Evolutionary conservation across 2,329 filamentous ascomycete species (phyloP).

Genomic region (Epichloe aotearoae): DNA sequence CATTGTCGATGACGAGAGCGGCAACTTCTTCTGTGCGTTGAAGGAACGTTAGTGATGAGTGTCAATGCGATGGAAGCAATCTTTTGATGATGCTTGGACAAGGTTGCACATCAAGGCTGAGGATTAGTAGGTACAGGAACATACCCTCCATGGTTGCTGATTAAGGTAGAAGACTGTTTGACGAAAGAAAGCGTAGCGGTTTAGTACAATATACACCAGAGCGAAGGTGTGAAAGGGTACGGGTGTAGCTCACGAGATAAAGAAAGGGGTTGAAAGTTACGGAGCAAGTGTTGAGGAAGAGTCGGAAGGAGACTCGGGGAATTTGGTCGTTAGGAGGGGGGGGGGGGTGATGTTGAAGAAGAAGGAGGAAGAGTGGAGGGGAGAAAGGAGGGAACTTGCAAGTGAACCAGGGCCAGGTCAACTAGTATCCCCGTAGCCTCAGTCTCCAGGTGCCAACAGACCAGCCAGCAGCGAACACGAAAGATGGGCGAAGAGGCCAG

Average conservation of each 20-base stretch:
- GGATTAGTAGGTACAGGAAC: constrained; percentile 13
- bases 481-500: not conserved
- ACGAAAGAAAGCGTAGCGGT: constrained; percentile 8
- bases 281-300: constrained; percentile 9
- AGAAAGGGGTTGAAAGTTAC: not conserved
- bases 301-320: constrained; percentile 10
- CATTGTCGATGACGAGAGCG: constrained; percentile 99
- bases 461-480: not conserved
- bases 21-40: constrained; percentile 86
- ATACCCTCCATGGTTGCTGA: constrained; percentile 44
- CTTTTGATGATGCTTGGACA: not conserved
- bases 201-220: constrained; percentile 2
- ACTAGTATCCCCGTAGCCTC: not conserved
- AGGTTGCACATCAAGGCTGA: not conserved
- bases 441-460: not conserved
- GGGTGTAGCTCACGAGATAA: constrained; percentile 12
- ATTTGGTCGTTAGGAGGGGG: constrained; percentile 10
- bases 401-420: not conserved
- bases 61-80: constrained; percentile 1
- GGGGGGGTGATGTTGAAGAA: constrained; percentile 17
- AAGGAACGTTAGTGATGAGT: constrained; percentile 28
- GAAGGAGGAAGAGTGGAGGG: constrained; percentile 21
- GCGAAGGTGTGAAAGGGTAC: not conserved
- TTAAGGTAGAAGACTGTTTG: constrained; percentile 23
- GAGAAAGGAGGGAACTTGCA: constrained; percentile 16